These are phyloP conservation scores for Leccinum pellstonianum DNA, from an alignment of 768 basidiomycete species.

Conservation along the genomic window DNA sequence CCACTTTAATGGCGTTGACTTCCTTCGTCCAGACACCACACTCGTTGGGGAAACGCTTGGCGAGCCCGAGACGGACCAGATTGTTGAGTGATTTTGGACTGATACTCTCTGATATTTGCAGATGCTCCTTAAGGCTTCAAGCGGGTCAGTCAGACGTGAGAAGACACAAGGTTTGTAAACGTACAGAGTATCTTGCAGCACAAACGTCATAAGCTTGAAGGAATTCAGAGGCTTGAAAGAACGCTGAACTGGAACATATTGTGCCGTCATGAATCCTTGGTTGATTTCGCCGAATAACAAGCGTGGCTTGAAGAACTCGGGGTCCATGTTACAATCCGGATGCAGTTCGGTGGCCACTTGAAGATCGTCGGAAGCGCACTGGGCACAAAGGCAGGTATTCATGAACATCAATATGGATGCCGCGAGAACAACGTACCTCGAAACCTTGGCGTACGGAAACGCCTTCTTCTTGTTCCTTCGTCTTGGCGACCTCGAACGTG, in stretches of 20 bases:
- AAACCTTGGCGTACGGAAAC: conserved; percentile 45
- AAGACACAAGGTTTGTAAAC: neutral
- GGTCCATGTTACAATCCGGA: conserved; percentile 23
- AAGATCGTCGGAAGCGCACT: conserved; percentile 21
- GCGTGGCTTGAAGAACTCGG: conserved; percentile 26
- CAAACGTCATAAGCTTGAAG: conserved; percentile 9
- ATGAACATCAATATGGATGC: too few species aligned
- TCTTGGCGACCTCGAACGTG: conserved; percentile 55
- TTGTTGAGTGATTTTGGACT: conserved; percentile 26
- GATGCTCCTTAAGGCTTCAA: conserved; percentile 24
- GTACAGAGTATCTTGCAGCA: conserved; percentile 29
- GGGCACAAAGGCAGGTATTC: neutral
- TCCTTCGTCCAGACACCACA: conserved; percentile 26
- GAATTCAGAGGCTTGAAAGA: conserved; percentile 5
- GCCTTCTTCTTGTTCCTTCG: conserved; percentile 55
- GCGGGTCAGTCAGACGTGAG: neutral
- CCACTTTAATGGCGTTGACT: conserved; percentile 9
- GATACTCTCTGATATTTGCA: conserved; percentile 29
- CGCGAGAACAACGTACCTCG: conserved; percentile 31
- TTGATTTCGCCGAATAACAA: conserved; percentile 40
- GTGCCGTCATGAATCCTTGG: conserved; percentile 40
- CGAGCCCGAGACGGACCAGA: conserved; percentile 32
- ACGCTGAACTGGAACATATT: conserved; percentile 26
- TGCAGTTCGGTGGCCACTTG: conserved; percentile 12
- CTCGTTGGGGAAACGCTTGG: conserved; percentile 27